phyloP scores from a whole-genome alignment of 345 rosid genomes.

The Arabidopsis thaliana region DNA sequence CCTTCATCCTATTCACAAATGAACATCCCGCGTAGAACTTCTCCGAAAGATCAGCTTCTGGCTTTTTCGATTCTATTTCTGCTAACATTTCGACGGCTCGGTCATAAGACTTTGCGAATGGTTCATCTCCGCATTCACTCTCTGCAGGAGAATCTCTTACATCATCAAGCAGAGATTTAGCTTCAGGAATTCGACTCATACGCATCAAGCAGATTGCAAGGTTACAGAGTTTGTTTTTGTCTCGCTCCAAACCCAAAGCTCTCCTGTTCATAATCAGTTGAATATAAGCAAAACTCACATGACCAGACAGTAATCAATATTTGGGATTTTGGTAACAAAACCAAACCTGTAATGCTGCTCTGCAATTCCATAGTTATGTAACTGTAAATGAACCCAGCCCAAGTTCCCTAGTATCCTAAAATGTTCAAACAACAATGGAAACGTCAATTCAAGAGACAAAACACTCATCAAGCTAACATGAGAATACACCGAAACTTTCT shows the following conservation, averaged over 20 bases:
- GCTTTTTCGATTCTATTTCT: conserved; percentile 46
- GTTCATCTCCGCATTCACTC: conserved; percentile 56
- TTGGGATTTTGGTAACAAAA: background rate
- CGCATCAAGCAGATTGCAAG: conserved; percentile 78
- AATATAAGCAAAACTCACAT: conserved; percentile 4
- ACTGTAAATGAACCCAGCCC: conserved; percentile 88
- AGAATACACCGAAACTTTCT: background rate
- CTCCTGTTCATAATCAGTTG: conserved; percentile 48
- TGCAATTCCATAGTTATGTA: conserved; percentile 73
- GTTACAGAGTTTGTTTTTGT: conserved; percentile 77
- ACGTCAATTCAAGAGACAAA: conserved; percentile 1
- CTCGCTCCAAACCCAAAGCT: conserved; percentile 66
- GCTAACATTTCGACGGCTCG: conserved; percentile 64
- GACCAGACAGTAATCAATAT: background rate
- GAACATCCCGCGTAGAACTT: conserved; percentile 38
- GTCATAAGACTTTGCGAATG: conserved; percentile 64
- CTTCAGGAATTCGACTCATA: conserved; percentile 70
- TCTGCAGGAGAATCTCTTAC: conserved; percentile 51
- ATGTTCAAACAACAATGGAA: conserved; percentile 3
- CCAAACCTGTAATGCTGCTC: conserved; percentile 71
- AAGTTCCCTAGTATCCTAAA: conserved; percentile 76
- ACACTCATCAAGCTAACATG: background rate
- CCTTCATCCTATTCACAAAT: conserved; percentile 41
- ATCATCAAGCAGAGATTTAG: conserved; percentile 61
- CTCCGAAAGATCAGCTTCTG: conserved; percentile 20